A percentile compares a stretch with the other conserved stretches of the same genome.
phyloP scores from a whole-genome alignment of 192 early-diverging fungal species.

The Ambispora gerdemannii region DNA sequence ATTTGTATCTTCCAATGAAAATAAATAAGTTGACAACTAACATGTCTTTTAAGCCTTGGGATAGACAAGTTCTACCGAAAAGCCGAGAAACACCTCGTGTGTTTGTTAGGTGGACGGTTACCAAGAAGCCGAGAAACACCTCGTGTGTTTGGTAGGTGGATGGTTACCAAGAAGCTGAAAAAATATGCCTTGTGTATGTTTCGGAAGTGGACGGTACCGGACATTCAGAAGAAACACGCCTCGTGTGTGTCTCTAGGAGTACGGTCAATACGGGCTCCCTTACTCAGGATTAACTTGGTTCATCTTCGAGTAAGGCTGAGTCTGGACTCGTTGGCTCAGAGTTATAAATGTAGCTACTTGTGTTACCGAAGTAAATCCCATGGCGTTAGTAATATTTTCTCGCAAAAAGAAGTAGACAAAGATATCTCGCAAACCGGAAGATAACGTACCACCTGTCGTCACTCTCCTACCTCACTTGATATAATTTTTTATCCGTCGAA shows the following conservation, averaged over 20 bases:
- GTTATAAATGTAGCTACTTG: constrained; percentile 7
- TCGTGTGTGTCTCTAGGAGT: too few species aligned
- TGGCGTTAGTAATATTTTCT: too few species aligned
- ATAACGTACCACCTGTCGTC: too few species aligned
- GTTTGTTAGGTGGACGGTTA: constrained; percentile 6
- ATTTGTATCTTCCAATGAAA: constrained; percentile 6
- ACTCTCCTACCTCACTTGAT: too few species aligned
- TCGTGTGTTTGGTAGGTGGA: constrained; percentile 10
- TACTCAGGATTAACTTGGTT: background rate
- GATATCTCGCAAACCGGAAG: too few species aligned
- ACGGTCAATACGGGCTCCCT: background rate
- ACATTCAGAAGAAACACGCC: too few species aligned
- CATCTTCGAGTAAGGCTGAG: constrained; percentile 3
- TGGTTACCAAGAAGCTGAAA: too few species aligned
- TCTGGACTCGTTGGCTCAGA: constrained; percentile 9
- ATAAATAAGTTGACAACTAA: background rate
- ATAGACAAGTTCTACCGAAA: background rate
- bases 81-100: constrained; percentile 8
- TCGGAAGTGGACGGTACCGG: too few species aligned
- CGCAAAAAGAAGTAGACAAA: too few species aligned
- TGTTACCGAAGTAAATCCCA: constrained; percentile 2
- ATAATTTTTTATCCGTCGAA: too few species aligned
- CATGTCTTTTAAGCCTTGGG: background rate
- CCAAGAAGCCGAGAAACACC: too few species aligned
- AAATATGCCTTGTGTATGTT: too few species aligned